Evolutionary conservation across 352 stramenopile genomes (phyloP), one percentile per base, ranked within the genome.

Genomic region (Elongisporangium undulatum): DNA sequence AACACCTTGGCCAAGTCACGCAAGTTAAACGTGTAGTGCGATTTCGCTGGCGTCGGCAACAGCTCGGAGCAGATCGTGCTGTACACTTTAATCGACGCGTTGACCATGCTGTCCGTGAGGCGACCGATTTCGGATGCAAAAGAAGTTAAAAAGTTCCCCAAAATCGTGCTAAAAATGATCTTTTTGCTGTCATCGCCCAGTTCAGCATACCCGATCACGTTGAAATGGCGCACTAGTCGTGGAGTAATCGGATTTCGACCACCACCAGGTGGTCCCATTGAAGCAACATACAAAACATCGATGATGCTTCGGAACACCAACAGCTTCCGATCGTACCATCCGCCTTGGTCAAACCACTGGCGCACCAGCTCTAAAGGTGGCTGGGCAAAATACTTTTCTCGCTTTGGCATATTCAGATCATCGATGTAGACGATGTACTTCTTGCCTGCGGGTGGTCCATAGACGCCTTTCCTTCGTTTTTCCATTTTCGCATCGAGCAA

Each of bases 351-450:
- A 54, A 98, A 97, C 88, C 89, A 98, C 69, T 98, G 94, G 0
- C 94, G 78, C 41, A 98, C 55, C 21, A 98, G 93, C 66, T 98
- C 95, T 52, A 98, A 96, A 7, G 95, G 91, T 9, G 95, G 95
- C 72, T 98, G 94, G 1, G 95, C 95, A 52, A 97, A 96, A 58
- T 95, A 98, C 55, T 95, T 86, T 59, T 98, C 94, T 38, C 91
- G 85, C 62, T 97, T 96, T 0, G 94, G 94, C 95, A 98, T 98
- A 68, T 98, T 98, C 8, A 98, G 66, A 61, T 98, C 95, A 67
- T 98, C 95, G 15, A 98, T 82, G 62, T 98, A 96, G 26, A 98
- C 82, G 55, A 98, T 89, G 41, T 93, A 96, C 49, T 85, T 85
- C 70, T 98, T 98, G 7, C 95, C 94, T 3, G 89, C 86, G 0